phyloP scores from a whole-genome alignment of 2,329 filamentous ascomycete species.

The Apiospora sp. region DNA sequence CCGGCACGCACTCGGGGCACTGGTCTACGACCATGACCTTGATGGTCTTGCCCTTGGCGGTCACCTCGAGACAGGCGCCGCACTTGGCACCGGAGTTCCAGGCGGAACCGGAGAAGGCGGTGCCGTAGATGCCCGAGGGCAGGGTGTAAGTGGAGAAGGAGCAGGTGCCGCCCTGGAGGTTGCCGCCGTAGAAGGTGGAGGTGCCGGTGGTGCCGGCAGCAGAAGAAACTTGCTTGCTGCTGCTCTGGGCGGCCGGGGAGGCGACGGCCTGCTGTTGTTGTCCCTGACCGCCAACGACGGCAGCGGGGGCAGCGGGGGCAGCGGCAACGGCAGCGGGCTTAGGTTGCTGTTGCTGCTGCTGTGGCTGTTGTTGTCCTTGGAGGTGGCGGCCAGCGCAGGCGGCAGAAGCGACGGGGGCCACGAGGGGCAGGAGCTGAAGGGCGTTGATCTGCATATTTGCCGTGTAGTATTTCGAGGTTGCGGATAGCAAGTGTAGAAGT shows the following conservation, averaged over 20 bases:
- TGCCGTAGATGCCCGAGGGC: conserved; percentile 65
- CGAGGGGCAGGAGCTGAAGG: neutral
- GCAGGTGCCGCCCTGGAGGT: conserved; percentile 67
- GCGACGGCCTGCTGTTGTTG: neutral
- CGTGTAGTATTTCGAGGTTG: neutral
- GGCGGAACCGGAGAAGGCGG: conserved; percentile 64
- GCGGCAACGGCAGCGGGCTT: neutral
- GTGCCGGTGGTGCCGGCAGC: conserved; percentile 44
- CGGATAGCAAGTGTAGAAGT: neutral
- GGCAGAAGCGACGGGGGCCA: neutral
- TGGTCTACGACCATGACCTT: conserved; percentile 68
- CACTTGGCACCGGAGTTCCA: conserved; percentile 66
- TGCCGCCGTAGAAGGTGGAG: conserved; percentile 63
- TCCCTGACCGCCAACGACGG: neutral
- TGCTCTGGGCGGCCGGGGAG: neutral
- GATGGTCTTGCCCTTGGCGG: conserved; percentile 62
- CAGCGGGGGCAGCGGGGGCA: neutral
- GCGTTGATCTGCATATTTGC: neutral
- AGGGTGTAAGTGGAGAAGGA: conserved; percentile 70
- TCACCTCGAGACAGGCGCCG: conserved; percentile 68
- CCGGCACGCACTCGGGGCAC: conserved; percentile 50
- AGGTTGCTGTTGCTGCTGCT: neutral
- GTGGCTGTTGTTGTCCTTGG: neutral
- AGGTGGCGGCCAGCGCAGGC: neutral
- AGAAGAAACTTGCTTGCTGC: neutral